Evolutionary conservation across 169 alveolate genomes (phyloP).

Genomic region (Plasmodium coatneyi): DNA sequence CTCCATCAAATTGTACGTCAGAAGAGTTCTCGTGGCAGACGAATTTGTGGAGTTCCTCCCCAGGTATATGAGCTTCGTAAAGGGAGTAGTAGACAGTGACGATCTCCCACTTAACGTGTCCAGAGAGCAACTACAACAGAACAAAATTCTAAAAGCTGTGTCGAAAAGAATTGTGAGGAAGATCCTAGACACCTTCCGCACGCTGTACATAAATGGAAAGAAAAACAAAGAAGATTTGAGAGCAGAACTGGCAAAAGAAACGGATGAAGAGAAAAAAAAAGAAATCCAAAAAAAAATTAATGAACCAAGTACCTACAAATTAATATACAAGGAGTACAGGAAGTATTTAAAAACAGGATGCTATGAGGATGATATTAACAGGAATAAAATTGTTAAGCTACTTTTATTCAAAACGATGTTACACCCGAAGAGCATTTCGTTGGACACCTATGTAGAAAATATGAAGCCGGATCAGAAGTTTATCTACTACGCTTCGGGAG

Average conservation of each 20-base stretch:
- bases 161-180: conserved; percentile 97
- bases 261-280: conserved; percentile 88
- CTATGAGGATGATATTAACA: conserved; percentile 95
- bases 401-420: conserved; percentile 92
- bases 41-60: conserved; percentile 95
- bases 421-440: conserved; percentile 86
- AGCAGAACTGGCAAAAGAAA: conserved; percentile 86
- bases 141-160: conserved; percentile 93
- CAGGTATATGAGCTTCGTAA: conserved; percentile 92
- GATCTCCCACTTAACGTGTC: conserved; percentile 97
- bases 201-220: conserved; percentile 91
- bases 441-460: conserved; percentile 92
- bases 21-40: conserved; percentile 95
- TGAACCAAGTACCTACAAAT: conserved; percentile 84
- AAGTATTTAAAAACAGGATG: conserved; percentile 95
- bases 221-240: conserved; percentile 85
- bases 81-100: conserved; percentile 97
- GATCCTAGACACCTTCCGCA: conserved; percentile 94
- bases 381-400: conserved; percentile 93
- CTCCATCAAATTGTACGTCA: conserved; percentile 92
- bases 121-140: conserved; percentile 94
- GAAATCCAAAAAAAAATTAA: conserved; percentile 84
- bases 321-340: conserved; percentile 93
- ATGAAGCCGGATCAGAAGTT: conserved; percentile 95
- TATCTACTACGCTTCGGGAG: conserved; percentile 95